Evolutionary conservation across 495 filamentous ascomycete genomes (phyloP), one percentile per base, ranked within the genome.

Genomic region (Evansstolkia leycettana): DNA sequence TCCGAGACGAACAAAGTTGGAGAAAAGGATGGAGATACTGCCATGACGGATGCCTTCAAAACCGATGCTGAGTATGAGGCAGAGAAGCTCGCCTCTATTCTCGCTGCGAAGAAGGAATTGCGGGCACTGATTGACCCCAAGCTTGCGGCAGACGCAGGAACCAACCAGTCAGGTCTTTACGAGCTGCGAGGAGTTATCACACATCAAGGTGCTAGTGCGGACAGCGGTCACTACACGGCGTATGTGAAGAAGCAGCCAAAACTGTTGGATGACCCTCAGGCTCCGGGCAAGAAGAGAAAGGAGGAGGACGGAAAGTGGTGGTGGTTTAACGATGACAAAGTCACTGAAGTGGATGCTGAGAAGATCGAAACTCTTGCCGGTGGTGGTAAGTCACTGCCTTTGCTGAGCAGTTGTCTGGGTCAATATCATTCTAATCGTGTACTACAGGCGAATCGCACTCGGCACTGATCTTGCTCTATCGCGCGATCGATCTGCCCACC

Each of bases 291-390:
- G 40, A 83, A 83, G 65, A 60, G 76, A 45, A 75, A 73, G 38
- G 76, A 78, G 43, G 80, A 88, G 37, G 87, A 94, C 43, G 86
- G 78, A 37, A 94, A 89, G 45, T 98, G 90, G 90, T 98, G 90
- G 86, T 96, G 90, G 87, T 98, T 98, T 70, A 94, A 98, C 52
- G 90, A 98, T 48, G 92, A 98, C 50, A 93, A 89, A 57, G 92
- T 98, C 8, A 75, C 81, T 26, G 92, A 96, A 60, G 90, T 98
- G 17, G 79, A 88, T 2, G 60, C 73, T 7, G 86, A 94, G 46
- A 93, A 90, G 65, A 92, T 98, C 44, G 80, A 89, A 50, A 77
- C 80, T 5, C 69, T 98, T 41, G 71, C 85, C 34, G 90, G 90
- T 41, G 90, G 90, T 51, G 90, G 90, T 77, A 60, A 58, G 75